phyloP scores from a whole-genome alignment of 169 alveolate species.

The Plasmodium vivax region DNA sequence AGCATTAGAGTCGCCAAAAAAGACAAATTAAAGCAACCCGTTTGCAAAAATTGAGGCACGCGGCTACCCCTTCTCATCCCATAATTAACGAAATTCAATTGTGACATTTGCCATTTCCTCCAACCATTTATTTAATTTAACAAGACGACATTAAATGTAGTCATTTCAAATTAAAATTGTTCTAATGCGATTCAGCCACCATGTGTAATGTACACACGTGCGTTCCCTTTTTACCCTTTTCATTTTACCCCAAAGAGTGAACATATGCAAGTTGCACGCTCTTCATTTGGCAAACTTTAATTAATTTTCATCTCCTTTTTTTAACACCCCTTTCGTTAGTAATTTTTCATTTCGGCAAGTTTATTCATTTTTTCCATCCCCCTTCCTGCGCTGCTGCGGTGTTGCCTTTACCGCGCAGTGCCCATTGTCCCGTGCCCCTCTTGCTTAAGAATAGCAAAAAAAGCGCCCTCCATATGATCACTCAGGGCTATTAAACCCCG shows the following conservation, averaged over 20 bases:
- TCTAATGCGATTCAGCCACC: neutral
- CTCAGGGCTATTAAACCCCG: neutral
- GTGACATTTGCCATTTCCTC: neutral
- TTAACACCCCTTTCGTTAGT: conserved; percentile 6
- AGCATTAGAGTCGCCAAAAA: conserved; percentile 8
- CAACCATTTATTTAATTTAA: conserved; percentile 14
- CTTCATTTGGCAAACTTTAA: conserved; percentile 25
- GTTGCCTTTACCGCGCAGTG: neutral
- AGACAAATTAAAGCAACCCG: conserved; percentile 9
- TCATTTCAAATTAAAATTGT: conserved; percentile 11
- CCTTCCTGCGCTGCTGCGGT: neutral
- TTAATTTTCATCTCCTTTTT: conserved; percentile 7
- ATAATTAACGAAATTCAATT: conserved; percentile 41
- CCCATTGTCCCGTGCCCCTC: neutral
- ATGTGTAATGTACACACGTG: neutral
- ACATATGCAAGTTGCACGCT: neutral
- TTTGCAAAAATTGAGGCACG: conserved; percentile 3
- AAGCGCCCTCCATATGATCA: neutral
- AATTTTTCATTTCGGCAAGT: conserved; percentile 5
- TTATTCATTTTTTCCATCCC: neutral
- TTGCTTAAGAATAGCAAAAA: conserved; percentile 29
- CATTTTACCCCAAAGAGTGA: neutral
- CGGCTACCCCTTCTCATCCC: neutral
- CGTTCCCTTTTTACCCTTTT: neutral
- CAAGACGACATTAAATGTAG: neutral